These are phyloP conservation scores for Flammula alnicola DNA, from an alignment of 1,284 basidiomycete species.

Conservation along the genomic window DNA sequence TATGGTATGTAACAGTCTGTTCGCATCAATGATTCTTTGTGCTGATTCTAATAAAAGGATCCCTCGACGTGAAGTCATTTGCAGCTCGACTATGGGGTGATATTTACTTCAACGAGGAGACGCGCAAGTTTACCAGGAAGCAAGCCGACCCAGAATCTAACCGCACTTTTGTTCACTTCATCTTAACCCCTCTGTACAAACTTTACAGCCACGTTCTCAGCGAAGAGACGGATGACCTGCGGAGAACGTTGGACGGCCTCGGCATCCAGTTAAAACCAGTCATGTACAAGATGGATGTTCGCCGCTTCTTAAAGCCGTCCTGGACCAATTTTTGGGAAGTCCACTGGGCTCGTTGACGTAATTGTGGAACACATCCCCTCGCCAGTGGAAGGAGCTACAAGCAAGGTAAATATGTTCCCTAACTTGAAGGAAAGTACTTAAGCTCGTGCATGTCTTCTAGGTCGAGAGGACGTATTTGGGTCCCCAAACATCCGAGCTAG, in stretches of 20 bases:
- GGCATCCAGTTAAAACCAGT: constrained; percentile 90
- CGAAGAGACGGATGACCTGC: constrained; percentile 86
- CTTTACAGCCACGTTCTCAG: constrained; percentile 95
- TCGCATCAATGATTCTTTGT: neutral
- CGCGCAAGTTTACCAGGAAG: constrained; percentile 89
- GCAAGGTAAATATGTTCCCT: constrained; percentile 70
- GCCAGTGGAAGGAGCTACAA: constrained; percentile 69
- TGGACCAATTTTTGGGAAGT: constrained; percentile 96
- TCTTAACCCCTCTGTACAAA: constrained; percentile 97
- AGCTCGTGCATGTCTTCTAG: constrained; percentile 38
- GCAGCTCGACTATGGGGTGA: constrained; percentile 97
- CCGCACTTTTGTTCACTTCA: constrained; percentile 95
- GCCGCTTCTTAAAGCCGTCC: constrained; percentile 93
- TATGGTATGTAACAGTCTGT: constrained; percentile 59
- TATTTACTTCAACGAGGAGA: constrained; percentile 89
- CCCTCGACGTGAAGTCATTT: constrained; percentile 68
- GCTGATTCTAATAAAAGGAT: constrained; percentile 40
- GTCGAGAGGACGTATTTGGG: constrained; percentile 86
- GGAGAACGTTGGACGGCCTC: constrained; percentile 79
- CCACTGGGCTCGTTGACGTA: constrained; percentile 91
- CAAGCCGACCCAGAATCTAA: constrained; percentile 80
- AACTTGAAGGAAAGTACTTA: neutral
- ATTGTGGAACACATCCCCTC: constrained; percentile 90
- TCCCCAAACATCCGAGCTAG: constrained; percentile 80
- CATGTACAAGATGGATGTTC: constrained; percentile 98